phyloP scores from a whole-genome alignment of 2,329 filamentous ascomycete genomes.

The Aspergillus versicolor region DNA sequence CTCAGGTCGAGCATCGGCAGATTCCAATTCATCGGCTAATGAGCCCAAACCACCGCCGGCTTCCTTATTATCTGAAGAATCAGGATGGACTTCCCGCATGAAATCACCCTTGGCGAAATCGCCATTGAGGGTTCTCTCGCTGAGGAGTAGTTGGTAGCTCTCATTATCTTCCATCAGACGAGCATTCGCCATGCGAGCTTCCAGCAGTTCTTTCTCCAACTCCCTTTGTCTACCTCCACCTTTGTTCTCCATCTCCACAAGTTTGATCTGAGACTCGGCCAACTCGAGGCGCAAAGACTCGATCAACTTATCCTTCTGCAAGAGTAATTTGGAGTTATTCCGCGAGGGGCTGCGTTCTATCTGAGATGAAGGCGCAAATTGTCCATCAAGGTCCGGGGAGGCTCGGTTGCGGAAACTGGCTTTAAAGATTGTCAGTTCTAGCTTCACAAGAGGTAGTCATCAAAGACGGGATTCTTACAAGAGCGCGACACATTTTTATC shows the following conservation, averaged over 20 bases:
- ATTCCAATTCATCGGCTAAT: constrained; percentile 86
- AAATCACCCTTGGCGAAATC: constrained; percentile 85
- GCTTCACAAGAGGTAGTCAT: background rate
- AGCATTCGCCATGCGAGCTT: constrained; percentile 93
- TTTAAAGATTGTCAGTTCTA: constrained; percentile 25
- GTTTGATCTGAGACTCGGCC: constrained; percentile 91
- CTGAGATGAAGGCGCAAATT: constrained; percentile 83
- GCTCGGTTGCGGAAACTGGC: constrained; percentile 52
- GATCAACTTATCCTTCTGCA: constrained; percentile 96
- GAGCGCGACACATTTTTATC: constrained; percentile 53
- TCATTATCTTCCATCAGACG: constrained; percentile 98
- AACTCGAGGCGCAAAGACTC: constrained; percentile 88
- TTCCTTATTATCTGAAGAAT: constrained; percentile 45
- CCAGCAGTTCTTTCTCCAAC: constrained; percentile 85
- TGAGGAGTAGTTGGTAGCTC: constrained; percentile 91
- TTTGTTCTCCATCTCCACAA: constrained; percentile 90
- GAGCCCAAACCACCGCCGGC: constrained; percentile 48
- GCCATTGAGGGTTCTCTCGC: constrained; percentile 92
- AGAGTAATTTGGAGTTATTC: constrained; percentile 82
- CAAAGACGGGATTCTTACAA: constrained; percentile 40
- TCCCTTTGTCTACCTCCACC: constrained; percentile 84
- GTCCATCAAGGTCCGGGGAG: constrained; percentile 68
- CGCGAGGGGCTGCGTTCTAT: constrained; percentile 84
- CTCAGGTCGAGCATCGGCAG: constrained; percentile 60
- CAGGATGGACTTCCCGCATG: constrained; percentile 55